Conservation (phyloP, 495 filamentous ascomycete species). For the Neurospora cerealis region DNA sequence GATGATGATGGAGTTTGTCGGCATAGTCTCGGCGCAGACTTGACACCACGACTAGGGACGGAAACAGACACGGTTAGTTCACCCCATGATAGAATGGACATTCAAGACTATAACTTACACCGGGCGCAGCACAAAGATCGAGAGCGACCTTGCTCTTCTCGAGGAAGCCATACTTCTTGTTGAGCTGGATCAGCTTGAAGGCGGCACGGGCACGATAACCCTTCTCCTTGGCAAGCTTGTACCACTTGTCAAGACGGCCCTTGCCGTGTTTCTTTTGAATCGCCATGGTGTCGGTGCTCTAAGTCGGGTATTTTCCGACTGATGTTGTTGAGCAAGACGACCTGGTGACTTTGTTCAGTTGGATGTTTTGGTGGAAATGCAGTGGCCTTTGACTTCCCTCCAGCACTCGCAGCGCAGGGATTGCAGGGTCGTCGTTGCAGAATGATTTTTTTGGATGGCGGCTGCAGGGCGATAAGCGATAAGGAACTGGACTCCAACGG, state of each 20-base stretch:
- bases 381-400: not conserved
- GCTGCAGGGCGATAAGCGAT: conserved; percentile 19
- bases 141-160: conserved; percentile 92
- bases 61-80: conserved; percentile 10
- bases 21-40: conserved; percentile 94
- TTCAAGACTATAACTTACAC: conserved; percentile 46
- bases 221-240: conserved; percentile 85
- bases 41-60: conserved; percentile 80
- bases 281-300: conserved; percentile 52
- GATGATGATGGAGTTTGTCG: conserved; percentile 77
- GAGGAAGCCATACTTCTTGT: conserved; percentile 97
- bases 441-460: conserved; percentile 2
- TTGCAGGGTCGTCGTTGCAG: conserved; percentile 2
- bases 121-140: conserved; percentile 95
- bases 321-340: conserved; percentile 1
- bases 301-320: conserved; percentile 1
- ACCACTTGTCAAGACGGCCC: conserved; percentile 97
- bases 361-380: not conserved
- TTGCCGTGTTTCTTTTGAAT: conserved; percentile 99
- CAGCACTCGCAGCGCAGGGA: conserved; percentile 1
- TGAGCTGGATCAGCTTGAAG: conserved; percentile 97
- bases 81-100: not conserved
- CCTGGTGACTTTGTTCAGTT: not conserved
- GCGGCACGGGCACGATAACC: conserved; percentile 93
- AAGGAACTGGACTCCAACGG: conserved; percentile 5